Percentiles rank a stretch among this genome's conserved stretches.
phyloP scores from a whole-genome alignment of 1,284 basidiomycete genomes.

The Ustilago bromivora region DNA sequence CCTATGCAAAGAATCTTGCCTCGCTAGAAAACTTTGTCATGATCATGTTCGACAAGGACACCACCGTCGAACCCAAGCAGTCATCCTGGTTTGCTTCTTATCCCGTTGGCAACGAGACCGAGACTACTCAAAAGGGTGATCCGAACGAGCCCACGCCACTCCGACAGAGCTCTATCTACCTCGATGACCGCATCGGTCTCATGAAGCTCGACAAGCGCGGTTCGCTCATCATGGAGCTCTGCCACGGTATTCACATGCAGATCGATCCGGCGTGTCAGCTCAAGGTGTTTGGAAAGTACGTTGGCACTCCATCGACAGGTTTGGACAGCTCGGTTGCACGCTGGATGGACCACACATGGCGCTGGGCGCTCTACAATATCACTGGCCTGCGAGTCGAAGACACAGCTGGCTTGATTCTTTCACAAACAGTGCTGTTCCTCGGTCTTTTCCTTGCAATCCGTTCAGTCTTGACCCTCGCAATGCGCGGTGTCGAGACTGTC shows the following conservation, averaged over 20 bases:
- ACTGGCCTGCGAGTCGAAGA: constrained; percentile 46
- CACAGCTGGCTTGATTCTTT: constrained; percentile 31
- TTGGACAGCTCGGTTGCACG: constrained; percentile 25
- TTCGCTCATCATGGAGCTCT: constrained; percentile 66
- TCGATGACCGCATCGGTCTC: constrained; percentile 89
- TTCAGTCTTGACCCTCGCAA: constrained; percentile 8
- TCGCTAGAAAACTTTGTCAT: constrained; percentile 68
- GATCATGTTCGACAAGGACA: constrained; percentile 66
- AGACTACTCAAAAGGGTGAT: constrained; percentile 3
- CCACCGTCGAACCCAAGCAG: constrained; percentile 63
- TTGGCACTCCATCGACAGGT: constrained; percentile 49
- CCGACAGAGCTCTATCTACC: constrained; percentile 81
- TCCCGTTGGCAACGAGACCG: constrained; percentile 47
- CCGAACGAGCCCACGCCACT: constrained; percentile 75
- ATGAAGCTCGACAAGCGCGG: constrained; percentile 79
- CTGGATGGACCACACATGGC: constrained; percentile 39
- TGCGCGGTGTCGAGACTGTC: constrained; percentile 14
- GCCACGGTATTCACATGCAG: constrained; percentile 65
- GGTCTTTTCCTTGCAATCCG: constrained; percentile 27
- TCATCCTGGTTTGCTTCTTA: constrained; percentile 66
- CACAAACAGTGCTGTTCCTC: constrained; percentile 29
- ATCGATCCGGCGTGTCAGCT: constrained; percentile 63
- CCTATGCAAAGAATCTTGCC: constrained; percentile 62
- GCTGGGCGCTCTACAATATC: constrained; percentile 46
- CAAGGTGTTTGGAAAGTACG: constrained; percentile 62